Percentiles rank a stretch among this genome's conserved stretches.
These are phyloP conservation scores for Scutellaria baicalensis DNA, from an alignment of 257 asterid genomes.

Conservation along the genomic window DNA sequence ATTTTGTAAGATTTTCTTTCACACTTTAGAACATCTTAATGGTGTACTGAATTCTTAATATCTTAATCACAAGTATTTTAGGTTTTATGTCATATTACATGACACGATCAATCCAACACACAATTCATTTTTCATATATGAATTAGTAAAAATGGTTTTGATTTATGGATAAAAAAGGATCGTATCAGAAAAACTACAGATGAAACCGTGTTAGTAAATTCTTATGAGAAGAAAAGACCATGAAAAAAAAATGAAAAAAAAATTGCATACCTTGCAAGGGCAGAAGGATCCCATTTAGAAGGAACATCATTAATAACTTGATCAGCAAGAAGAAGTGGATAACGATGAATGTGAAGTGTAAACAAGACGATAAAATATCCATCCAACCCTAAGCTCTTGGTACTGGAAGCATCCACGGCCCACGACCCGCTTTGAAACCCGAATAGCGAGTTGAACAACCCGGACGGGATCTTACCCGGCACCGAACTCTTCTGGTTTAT, in stretches of 20 bases:
- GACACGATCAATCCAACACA: too few species aligned
- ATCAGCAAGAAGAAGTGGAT: constrained; percentile 60
- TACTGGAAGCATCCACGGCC: constrained; percentile 63
- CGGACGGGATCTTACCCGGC: constrained; percentile 82
- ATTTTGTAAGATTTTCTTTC: too few species aligned
- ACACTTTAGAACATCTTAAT: too few species aligned
- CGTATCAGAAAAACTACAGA: too few species aligned
- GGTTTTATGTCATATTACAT: too few species aligned
- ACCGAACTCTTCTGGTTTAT: constrained; percentile 60
- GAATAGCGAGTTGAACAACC: constrained; percentile 81
- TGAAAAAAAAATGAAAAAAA: background rate
- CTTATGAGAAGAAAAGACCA: too few species aligned
- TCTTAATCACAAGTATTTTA: too few species aligned
- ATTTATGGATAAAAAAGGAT: too few species aligned
- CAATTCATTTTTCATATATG: too few species aligned
- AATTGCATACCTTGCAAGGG: constrained; percentile 68
- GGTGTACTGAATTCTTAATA: too few species aligned
- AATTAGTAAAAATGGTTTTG: too few species aligned
- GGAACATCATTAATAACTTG: constrained; percentile 71
- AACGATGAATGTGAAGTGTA: constrained; percentile 54
- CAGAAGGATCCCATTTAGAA: constrained; percentile 84
- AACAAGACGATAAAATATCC: constrained; percentile 65
- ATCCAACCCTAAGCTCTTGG: constrained; percentile 60
- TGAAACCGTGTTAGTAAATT: too few species aligned
- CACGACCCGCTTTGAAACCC: constrained; percentile 81